Base-by-base conservation (phyloP, 2,329 filamentous ascomycete species). In the Talaromyces sp. region DNA sequence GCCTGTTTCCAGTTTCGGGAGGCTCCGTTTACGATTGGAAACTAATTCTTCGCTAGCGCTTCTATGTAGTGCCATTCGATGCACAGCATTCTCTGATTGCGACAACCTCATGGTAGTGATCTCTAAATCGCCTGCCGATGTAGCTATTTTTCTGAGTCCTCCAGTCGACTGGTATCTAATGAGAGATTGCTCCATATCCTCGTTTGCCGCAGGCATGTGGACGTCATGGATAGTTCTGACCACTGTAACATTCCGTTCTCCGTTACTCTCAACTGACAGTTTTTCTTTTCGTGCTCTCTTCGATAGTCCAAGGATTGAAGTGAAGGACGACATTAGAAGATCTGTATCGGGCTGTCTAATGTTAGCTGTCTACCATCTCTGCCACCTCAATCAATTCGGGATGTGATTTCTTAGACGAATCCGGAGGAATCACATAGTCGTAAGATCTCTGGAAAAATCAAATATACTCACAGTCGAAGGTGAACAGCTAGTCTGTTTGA, bases 191-290 rank as follows among this genome's bases (percentile, higher is more conserved):
- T 41, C 22, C 14, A 31, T 41, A 9, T 35, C 24, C 37, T 60
- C 54, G 35, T 56, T 62, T 16, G 56, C 60, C 5, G 37, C 27
- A 10, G 61, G 65, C 35, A 66, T 41, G 9, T 35, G 16, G 19
- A 64, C 65, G 37, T 66, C 65, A 22, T 56, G 33, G 9, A 64
- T 24, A 24, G 43, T 59, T 22, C 54, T 22, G 13, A 66, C 61
- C 7, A 66, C 37, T 27, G 33, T 61, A n/a, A 64, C 61, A 14
- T 63, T 66, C 5, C 60, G 31, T 14, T 14, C 37, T 6, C 31
- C 52, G 10, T 56, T n/a, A 56, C 3, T 24, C 6, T 39, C 14
- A 13, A 39, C 33, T 41, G n/a, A 9, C 13, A 8, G 11, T 52
- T 63, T 63, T 5, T 16, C 50, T 9, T 14, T 56, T n/a, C 24